phyloP scores from a whole-genome alignment of 768 basidiomycete species.

The Hysterangium stoloniferum region DNA sequence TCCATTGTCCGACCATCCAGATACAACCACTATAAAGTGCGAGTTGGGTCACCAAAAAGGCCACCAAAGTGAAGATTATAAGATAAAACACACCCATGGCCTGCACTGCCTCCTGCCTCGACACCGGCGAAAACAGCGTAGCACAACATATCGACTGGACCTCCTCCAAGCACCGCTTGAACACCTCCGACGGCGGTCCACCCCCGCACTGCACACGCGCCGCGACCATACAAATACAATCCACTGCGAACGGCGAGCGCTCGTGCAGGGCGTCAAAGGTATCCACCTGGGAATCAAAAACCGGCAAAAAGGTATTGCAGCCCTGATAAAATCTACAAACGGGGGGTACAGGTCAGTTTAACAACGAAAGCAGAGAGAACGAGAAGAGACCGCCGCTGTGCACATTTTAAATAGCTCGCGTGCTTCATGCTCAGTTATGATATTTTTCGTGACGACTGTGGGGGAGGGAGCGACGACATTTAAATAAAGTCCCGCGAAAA shows the following conservation, averaged over 20 bases:
- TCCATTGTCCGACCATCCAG: conserved; percentile 94
- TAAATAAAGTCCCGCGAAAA: neutral
- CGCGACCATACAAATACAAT: conserved; percentile 91
- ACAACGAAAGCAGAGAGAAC: neutral
- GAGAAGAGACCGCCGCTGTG: too few relatives aligned
- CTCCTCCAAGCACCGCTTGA: conserved; percentile 69
- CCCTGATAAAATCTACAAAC: conserved; percentile 74
- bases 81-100: conserved; percentile 68
- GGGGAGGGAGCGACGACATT: conserved; percentile 10
- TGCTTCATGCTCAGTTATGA: conserved; percentile 77
- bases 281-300: conserved; percentile 78
- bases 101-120: conserved; percentile 81
- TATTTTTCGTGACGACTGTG: conserved; percentile 75
- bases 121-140: conserved; percentile 81
- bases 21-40: conserved; percentile 73
- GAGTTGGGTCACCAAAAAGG: conserved; percentile 3
- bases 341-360: neutral
- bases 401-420: conserved; percentile 82
- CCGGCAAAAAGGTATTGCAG: conserved; percentile 86
- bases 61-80: neutral
- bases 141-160: conserved; percentile 80
- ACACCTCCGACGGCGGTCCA: conserved; percentile 67
- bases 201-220: conserved; percentile 87
- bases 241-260: conserved; percentile 88
- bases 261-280: conserved; percentile 81